Evolutionary conservation across 2,329 filamentous ascomycete species (phyloP).

Genomic region (Phaeosphaeriaceae sp.): DNA sequence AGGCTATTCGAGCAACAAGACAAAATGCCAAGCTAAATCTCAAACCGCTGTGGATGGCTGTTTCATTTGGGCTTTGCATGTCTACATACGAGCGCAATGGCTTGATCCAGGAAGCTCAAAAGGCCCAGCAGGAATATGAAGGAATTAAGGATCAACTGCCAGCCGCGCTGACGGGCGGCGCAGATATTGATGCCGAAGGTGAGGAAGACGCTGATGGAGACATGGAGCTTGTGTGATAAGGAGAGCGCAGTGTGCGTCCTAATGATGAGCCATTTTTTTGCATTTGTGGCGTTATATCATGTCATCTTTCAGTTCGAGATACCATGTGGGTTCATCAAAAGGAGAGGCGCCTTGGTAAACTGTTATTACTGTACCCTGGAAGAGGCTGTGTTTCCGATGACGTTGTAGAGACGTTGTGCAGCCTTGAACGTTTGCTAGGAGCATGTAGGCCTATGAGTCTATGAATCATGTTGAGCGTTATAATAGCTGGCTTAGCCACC

Average conservation of each 20-base stretch:
- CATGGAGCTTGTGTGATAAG: not conserved
- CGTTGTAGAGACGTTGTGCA: too few species aligned
- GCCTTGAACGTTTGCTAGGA: too few species aligned
- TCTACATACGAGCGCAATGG: slow-evolving; percentile 37
- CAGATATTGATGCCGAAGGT: slow-evolving; percentile 27
- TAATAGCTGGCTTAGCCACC: too few species aligned
- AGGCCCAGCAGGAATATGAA: slow-evolving; percentile 27
- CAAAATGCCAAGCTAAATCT: slow-evolving; percentile 30
- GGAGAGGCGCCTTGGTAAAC: not conserved
- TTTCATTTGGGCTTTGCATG: slow-evolving; percentile 40
- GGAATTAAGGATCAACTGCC: slow-evolving; percentile 32
- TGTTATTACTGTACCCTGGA: not conserved
- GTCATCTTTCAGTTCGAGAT: slow-evolving; percentile 4
- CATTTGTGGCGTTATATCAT: slow-evolving; percentile 11
- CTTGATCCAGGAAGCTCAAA: slow-evolving; percentile 30
- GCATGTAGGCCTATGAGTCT: too few species aligned
- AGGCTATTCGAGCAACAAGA: slow-evolving; percentile 49
- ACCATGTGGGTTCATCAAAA: slow-evolving; percentile 3
- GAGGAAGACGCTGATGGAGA: slow-evolving; percentile 21
- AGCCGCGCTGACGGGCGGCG: slow-evolving; percentile 23
- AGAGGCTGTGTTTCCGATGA: not conserved
- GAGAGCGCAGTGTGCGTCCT: not conserved
- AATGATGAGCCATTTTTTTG: not conserved
- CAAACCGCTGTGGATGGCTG: slow-evolving; percentile 39
- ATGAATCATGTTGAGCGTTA: too few species aligned